A percentile compares a stretch with the other conserved stretches of the same genome.
Conservation (phyloP, 371 early-diverging fungal species). For the Syncephalis plumigaleata region DNA sequence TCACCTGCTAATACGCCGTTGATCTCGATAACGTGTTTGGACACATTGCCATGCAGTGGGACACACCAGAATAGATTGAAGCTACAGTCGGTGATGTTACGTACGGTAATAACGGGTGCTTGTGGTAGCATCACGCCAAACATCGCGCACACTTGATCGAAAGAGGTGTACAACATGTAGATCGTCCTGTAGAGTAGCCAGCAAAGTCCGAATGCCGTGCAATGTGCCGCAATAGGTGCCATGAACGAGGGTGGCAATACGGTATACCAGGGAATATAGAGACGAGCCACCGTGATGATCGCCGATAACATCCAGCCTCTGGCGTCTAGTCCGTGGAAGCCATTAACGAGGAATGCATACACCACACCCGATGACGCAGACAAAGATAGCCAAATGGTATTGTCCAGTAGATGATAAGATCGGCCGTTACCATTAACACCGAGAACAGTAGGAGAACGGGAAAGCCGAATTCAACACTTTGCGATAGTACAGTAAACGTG, state of each 20-base stretch:
- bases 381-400: slow-evolving; percentile 20
- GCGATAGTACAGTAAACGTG: slow-evolving; percentile 20
- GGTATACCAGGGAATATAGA: slow-evolving; percentile 12
- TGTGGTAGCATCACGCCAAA: slow-evolving; percentile 20
- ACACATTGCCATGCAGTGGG: slow-evolving; percentile 12
- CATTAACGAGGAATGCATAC: slow-evolving; percentile 22
- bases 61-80: slow-evolving; percentile 20
- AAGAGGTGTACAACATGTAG: slow-evolving; percentile 15
- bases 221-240: slow-evolving; percentile 24
- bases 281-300: slow-evolving; percentile 12
- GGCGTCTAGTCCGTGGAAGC: slow-evolving; percentile 24
- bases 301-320: slow-evolving; percentile 19
- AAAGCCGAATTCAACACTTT: slow-evolving; percentile 19
- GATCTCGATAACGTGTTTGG: slow-evolving; percentile 23
- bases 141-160: slow-evolving; percentile 17
- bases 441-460: slow-evolving; percentile 19
- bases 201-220: slow-evolving; percentile 19
- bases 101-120: slow-evolving; percentile 19
- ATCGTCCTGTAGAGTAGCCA: slow-evolving; percentile 20
- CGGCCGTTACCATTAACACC: slow-evolving; percentile 16
- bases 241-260: slow-evolving; percentile 5
- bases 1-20: slow-evolving; percentile 24
- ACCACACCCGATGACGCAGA: slow-evolving; percentile 19
- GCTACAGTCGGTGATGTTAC: slow-evolving; percentile 19
- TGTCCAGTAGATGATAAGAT: slow-evolving; percentile 15